A percentile compares a stretch with the other conserved stretches of the same genome.
phyloP scores from a whole-genome alignment of 345 rosid species.

The Dimocarpus longan region DNA sequence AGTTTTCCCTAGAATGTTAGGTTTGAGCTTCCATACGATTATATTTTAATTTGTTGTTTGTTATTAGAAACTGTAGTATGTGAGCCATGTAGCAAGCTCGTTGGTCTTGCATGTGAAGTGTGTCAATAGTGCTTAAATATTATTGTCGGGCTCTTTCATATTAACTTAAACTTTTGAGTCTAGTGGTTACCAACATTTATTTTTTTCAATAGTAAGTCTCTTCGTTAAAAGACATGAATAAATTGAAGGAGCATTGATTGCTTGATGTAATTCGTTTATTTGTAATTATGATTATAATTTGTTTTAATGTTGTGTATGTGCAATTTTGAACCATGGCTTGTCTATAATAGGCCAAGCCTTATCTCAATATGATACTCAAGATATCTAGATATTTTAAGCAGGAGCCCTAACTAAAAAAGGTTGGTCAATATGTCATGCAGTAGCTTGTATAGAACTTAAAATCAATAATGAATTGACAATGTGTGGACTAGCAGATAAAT shows the following conservation, averaged over 20 bases:
- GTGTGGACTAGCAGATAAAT: background rate
- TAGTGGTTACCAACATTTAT: too few species aligned
- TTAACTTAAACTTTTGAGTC: too few species aligned
- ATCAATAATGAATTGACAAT: background rate
- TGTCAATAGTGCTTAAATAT: too few species aligned
- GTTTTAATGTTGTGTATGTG: background rate
- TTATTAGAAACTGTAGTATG: too few species aligned
- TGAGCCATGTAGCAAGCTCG: too few species aligned
- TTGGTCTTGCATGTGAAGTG: too few species aligned
- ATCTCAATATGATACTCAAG: conserved; percentile 1
- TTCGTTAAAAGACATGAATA: background rate
- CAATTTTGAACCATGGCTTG: background rate
- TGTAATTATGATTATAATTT: background rate
- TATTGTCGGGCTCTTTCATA: too few species aligned
- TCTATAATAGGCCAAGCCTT: conserved; percentile 1
- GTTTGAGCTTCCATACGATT: too few species aligned
- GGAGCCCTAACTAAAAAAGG: background rate
- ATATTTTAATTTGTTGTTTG: too few species aligned
- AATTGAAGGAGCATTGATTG: background rate
- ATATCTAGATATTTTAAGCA: background rate
- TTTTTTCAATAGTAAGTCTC: background rate
- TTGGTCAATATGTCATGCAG: background rate
- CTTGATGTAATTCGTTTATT: background rate
- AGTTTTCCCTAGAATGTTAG: too few species aligned
- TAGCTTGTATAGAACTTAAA: background rate